Base-by-base conservation (phyloP, 345 rosid genomes). In the Salix exigua region DNA sequence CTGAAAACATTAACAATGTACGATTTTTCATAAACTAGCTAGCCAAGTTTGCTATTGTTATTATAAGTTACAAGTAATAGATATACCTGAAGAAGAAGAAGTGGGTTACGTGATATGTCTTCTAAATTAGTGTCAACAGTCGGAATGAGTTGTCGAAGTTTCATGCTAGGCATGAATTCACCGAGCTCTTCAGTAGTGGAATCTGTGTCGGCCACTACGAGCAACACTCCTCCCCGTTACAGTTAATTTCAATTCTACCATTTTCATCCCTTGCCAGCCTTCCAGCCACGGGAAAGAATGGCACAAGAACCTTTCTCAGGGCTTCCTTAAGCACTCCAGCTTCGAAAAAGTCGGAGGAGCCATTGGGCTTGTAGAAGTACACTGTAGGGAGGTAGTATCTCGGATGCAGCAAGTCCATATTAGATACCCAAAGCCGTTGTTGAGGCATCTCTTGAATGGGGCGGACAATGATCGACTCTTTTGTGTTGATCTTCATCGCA, bases 401-500 rank as follows among this genome's bases (percentile, higher is more conserved):
- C 1, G 70, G 70, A 21, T 73, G 72, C 6, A 79, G 6, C 38
- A 75, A 40, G 61, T 88, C 91, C n/a, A 87, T 69, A 64, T 82
- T 79, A 1, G 89, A 87, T 58, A 82, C 75, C 85, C 86, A 82
- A 17, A 87, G 58, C 63, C 66, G 77, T 30, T 63, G 73, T 25
- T 6, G 61, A 1, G 83, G 88, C 2, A 84, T 84, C 2, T 81
- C 74, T n/a, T 83, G 33, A 12, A 75, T 69, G 48, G 85, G 89
- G 33, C 77, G 46, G 14, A 86, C 75, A 40, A 83, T 64, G 65
- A 61, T 77, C 6, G 82, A 70, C 74, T 86, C 82, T 70, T 77
- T 81, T 35, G 77, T 75, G 16, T n/a, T 28, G 51, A 83, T 75
- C 79, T 83, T 77, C 86, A 81, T 76, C 55, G 19, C 28, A 12